Percentiles rank a stretch among this genome's conserved stretches.
phyloP scores from a whole-genome alignment of 192 early-diverging fungal genomes.

The Umbelopsis sp. region DNA sequence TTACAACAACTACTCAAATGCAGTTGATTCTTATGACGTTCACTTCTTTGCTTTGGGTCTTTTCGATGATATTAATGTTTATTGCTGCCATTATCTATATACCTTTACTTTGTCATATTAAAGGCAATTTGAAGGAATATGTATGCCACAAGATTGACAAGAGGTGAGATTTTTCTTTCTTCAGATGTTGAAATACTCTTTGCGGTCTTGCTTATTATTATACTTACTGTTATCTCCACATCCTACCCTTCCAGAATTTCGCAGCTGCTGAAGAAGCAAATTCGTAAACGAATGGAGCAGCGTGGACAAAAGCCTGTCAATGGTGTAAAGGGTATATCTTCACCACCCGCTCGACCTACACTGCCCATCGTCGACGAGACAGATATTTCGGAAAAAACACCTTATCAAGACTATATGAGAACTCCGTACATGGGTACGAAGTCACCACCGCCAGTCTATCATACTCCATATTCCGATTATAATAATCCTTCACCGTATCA shows the following conservation, averaged over 20 bases:
- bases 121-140: conserved; percentile 88
- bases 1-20: conserved; percentile 24
- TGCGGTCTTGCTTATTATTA: neutral
- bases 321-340: neutral
- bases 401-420: neutral
- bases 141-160: conserved; percentile 90
- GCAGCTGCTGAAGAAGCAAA: conserved; percentile 20
- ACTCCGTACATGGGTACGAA: neutral
- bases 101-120: conserved; percentile 75
- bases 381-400: neutral
- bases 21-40: conserved; percentile 53
- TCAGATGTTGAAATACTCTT: no score
- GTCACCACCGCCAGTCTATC: conserved; percentile 10
- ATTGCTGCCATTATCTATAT: conserved; percentile 72
- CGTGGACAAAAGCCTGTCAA: neutral
- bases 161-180: conserved; percentile 50
- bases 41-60: conserved; percentile 64
- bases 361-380: conserved; percentile 15
- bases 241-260: neutral
- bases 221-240: no score
- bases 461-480: conserved; percentile 4
- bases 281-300: conserved; percentile 14
- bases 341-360: conserved; percentile 8
- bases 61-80: conserved; percentile 56
- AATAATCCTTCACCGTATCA: neutral